Conservation (phyloP, 2,329 filamentous ascomycete species). For the Talaromyces piceae region DNA sequence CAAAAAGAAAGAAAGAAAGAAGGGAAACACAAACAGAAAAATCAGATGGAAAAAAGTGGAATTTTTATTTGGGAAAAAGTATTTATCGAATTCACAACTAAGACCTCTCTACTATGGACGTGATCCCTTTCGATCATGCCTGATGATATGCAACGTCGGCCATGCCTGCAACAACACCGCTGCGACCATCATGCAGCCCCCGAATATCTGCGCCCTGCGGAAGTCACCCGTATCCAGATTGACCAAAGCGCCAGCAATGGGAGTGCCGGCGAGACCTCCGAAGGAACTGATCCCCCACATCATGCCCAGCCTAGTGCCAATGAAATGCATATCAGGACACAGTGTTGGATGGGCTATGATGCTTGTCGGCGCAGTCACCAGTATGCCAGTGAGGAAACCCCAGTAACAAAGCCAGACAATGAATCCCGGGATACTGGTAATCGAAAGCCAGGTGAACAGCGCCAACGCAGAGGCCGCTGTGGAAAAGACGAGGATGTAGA, state of each 20-base stretch:
- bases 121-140: background rate
- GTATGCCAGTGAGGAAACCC: slow-evolving; percentile 45
- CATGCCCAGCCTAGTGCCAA: slow-evolving; percentile 53
- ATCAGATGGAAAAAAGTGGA: background rate
- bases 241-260: slow-evolving; percentile 21
- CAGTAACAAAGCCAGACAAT: slow-evolving; percentile 40
- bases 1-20: too few relatives aligned
- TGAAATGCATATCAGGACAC: slow-evolving; percentile 42
- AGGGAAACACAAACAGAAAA: too few relatives aligned
- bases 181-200: background rate
- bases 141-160: background rate
- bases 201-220: background rate
- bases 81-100: too few relatives aligned
- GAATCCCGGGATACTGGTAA: slow-evolving; percentile 30
- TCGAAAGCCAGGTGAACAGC: slow-evolving; percentile 35
- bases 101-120: too few relatives aligned
- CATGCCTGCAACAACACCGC: background rate
- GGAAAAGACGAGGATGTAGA: slow-evolving; percentile 47
- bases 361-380: slow-evolving; percentile 38
- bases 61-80: background rate
- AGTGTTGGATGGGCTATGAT: slow-evolving; percentile 32
- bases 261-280: slow-evolving; percentile 23
- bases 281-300: slow-evolving; percentile 41
- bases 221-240: slow-evolving; percentile 1
- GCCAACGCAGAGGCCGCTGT: slow-evolving; percentile 36